phyloP scores from a whole-genome alignment of 352 stramenopile genomes.

The Globisporangium paroecandrum region DNA sequence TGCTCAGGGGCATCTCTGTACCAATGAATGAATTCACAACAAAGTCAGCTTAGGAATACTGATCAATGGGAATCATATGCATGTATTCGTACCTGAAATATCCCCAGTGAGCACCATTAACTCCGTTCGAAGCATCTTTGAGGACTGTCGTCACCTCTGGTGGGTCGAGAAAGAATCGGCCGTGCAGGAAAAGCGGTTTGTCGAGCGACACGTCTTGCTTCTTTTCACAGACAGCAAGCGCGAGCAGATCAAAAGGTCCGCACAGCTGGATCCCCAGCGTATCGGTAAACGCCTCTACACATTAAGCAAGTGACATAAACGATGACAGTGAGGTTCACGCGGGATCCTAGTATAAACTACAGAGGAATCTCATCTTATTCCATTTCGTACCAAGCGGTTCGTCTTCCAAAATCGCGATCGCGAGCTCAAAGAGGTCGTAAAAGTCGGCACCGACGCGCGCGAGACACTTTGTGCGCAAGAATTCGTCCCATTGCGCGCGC shows the following conservation, averaged over 20 bases:
- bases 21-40: background rate
- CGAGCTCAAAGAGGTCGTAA: constrained; percentile 47
- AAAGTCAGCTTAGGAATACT: background rate
- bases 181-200: constrained; percentile 51
- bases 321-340: background rate
- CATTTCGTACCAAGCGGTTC: constrained; percentile 28
- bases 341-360: background rate
- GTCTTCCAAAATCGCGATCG: constrained; percentile 24
- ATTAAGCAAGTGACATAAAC: background rate
- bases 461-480: constrained; percentile 37
- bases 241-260: constrained; percentile 51
- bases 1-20: constrained; percentile 42
- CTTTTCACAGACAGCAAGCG: constrained; percentile 9
- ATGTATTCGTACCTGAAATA: constrained; percentile 36
- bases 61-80: background rate
- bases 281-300: constrained; percentile 48
- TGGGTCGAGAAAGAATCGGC: constrained; percentile 46
- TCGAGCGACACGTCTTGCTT: constrained; percentile 18
- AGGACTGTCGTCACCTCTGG: constrained; percentile 47
- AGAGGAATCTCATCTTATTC: background rate
- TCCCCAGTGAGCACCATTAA: constrained; percentile 39
- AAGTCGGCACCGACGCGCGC: constrained; percentile 34
- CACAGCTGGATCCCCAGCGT: constrained; percentile 37
- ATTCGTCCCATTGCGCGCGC: constrained; percentile 31
- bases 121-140: constrained; percentile 15